These are phyloP conservation scores for Microstegium vimineum DNA, from an alignment of 176 grass and related monocot genomes.

Conservation along the genomic window DNA sequence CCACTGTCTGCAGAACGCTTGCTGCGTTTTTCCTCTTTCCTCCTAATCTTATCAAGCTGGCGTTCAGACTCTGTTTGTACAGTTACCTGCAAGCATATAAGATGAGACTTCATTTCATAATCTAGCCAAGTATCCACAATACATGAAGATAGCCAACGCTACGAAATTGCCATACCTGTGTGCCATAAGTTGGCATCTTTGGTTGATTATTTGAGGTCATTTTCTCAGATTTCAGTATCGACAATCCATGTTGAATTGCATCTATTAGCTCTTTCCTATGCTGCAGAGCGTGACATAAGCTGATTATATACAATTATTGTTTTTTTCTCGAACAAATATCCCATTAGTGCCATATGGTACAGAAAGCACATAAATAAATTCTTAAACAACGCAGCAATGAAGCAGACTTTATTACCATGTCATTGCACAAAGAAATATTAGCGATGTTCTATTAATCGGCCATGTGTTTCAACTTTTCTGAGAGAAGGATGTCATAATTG, in stretches of 20 bases:
- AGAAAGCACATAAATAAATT: neutral
- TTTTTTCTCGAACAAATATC: neutral
- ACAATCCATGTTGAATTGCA: constrained; percentile 83
- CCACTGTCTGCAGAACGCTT: constrained; percentile 64
- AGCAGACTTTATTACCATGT: neutral
- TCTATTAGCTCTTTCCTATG: constrained; percentile 86
- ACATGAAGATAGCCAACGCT: constrained; percentile 12
- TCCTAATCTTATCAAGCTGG: constrained; percentile 90
- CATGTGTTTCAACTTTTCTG: constrained; percentile 20
- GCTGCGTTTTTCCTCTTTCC: constrained; percentile 86
- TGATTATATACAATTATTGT: neutral
- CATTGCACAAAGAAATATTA: constrained; percentile 1
- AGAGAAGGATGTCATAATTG: neutral
- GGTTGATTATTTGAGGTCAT: constrained; percentile 66
- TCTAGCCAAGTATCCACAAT: neutral
- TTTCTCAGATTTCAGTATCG: constrained; percentile 91
- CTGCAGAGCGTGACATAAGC: constrained; percentile 39
- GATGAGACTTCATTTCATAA: constrained; percentile 20
- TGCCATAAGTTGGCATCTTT: constrained; percentile 98
- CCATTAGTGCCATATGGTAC: neutral
- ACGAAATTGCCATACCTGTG: constrained; percentile 58
- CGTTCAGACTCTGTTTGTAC: constrained; percentile 82
- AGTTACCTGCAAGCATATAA: constrained; percentile 56
- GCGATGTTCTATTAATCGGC: neutral
- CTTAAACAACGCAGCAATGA: neutral